Evolutionary conservation across 805 yeast species (phyloP).

Genomic region (Candida andamanensis): DNA sequence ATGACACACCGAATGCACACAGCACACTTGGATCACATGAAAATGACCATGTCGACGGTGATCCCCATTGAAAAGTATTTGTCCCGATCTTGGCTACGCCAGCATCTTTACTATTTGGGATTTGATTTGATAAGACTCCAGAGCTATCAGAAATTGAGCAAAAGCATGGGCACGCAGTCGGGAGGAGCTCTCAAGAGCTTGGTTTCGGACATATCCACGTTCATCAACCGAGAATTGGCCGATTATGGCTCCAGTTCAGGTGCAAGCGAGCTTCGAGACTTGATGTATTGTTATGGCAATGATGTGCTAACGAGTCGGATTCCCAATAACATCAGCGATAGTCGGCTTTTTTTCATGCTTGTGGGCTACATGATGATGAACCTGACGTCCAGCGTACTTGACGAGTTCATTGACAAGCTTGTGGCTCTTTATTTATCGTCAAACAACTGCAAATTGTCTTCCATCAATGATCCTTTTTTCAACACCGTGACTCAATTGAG

Average conservation of each 20-base stretch:
- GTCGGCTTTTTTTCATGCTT: conserved; percentile 11
- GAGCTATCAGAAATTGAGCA: conserved; percentile 27
- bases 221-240: conserved; percentile 24
- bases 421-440: conserved; percentile 25
- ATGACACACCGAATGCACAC: too few species aligned
- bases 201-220: conserved; percentile 29
- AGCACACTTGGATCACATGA: too few species aligned
- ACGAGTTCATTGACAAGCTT: conserved; percentile 25
- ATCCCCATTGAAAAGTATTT: conserved; percentile 9
- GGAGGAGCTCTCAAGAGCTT: conserved; percentile 29
- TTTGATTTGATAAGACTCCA: conserved; percentile 28
- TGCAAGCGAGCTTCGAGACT: conserved; percentile 17
- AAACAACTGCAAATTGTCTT: conserved; percentile 8
- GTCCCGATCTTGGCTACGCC: conserved; percentile 22
- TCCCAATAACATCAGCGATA: conserved; percentile 6
- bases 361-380: conserved; percentile 14
- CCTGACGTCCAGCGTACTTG: conserved; percentile 14
- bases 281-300: conserved; percentile 17
- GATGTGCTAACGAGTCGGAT: conserved; percentile 4
- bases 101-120: conserved; percentile 31
- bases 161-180: conserved; percentile 22
- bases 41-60: conserved; percentile 2
- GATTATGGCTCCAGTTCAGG: conserved; percentile 7
- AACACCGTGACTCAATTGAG: conserved; percentile 11
- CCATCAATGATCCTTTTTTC: conserved; percentile 10